Evolutionary conservation across 2,329 filamentous ascomycete genomes (phyloP).

Genomic region (Juglanconis oblonga): DNA sequence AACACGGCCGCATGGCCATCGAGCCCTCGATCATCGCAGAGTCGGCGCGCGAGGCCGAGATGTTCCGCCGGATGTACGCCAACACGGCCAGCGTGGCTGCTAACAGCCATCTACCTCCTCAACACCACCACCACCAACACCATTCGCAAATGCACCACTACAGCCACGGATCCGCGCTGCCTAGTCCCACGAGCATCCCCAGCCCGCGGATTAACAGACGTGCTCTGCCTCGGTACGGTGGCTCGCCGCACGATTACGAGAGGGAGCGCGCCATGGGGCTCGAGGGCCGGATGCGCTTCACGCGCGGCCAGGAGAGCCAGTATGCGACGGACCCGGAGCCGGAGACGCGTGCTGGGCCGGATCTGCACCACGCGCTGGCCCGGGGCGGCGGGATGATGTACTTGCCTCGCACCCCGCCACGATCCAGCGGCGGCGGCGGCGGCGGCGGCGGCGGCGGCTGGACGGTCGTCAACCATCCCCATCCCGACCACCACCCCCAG

Average conservation of each 20-base stretch:
- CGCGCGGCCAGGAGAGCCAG: constrained; percentile 27
- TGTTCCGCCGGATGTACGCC: constrained; percentile 35
- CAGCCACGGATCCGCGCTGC: constrained; percentile 18
- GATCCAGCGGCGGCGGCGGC: constrained; percentile 1
- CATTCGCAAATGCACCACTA: constrained; percentile 8
- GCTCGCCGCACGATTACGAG: constrained; percentile 17
- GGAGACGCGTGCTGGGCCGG: constrained; percentile 17
- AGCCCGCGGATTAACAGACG: constrained; percentile 14
- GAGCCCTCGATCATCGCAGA: constrained; percentile 50
- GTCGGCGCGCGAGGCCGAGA: constrained; percentile 49
- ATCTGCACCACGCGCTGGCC: constrained; percentile 15
- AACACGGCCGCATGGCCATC: constrained; percentile 67
- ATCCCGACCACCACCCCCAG: neutral
- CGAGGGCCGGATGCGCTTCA: constrained; percentile 29
- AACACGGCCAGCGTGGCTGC: constrained; percentile 19
- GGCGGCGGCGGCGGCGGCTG: too few relatives aligned
- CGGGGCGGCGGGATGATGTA: constrained; percentile 2
- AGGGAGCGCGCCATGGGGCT: constrained; percentile 18
- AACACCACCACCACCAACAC: constrained; percentile 15
- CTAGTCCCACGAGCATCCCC: constrained; percentile 22
- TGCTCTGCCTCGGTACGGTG: neutral
- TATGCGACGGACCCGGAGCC: constrained; percentile 40
- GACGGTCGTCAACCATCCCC: constrained; percentile 26
- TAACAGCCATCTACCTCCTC: constrained; percentile 14
- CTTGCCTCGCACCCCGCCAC: constrained; percentile 13